Base-by-base conservation (phyloP, 225 moss, liverwort and hornwort genomes). In the Antitrichia curtipendula region DNA sequence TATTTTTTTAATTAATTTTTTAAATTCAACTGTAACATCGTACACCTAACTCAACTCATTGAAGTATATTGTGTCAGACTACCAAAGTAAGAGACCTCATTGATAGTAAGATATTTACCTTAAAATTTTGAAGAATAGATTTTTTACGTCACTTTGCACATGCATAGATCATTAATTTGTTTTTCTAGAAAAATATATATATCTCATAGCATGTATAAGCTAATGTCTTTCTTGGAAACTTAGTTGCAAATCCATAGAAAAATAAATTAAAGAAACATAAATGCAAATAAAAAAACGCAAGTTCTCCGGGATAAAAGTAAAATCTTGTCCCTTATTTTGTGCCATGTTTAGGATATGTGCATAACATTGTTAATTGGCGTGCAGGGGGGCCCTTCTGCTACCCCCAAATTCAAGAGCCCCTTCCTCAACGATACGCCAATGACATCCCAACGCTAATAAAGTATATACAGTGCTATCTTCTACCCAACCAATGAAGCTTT, bases 81-180 rank as follows among this genome's bases (percentile, higher is more conserved):
- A n/a, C 1, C 0, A 12, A n/a, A 66, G 7, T 21, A 68, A 38
- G 8, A 8, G 10, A 13, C 7, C 7, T 38, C 20, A 36, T 0
- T 19, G 0, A 22, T 66, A 68, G 23, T 38, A 38, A 38, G 22
- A 4, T 38, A 38, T 38, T 38, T 68, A 12, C 4, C 7, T 13
- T 68, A 3, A 23, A 38, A 68, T 2, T 66, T 68, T 68, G 7
- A 38, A 22, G 4, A 23, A 38, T 23, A 13, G 6, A 12, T 4
- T 68, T 21, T n/a, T 23, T 66, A 2, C 7, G 38, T 23, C 2
- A 20, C 22, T 66, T 0, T n/a, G 1, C 4, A 12, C 2, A 68
- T 68, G 22, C 2, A 38, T 68, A 65, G 36, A n/a, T 36, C 4
- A n/a, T 36, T 6, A 11, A 38, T 22, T 4, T 3, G 13, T 4